Evolutionary conservation across 2,329 filamentous ascomycete species (phyloP).

Genomic region (Cladosporium velox): DNA sequence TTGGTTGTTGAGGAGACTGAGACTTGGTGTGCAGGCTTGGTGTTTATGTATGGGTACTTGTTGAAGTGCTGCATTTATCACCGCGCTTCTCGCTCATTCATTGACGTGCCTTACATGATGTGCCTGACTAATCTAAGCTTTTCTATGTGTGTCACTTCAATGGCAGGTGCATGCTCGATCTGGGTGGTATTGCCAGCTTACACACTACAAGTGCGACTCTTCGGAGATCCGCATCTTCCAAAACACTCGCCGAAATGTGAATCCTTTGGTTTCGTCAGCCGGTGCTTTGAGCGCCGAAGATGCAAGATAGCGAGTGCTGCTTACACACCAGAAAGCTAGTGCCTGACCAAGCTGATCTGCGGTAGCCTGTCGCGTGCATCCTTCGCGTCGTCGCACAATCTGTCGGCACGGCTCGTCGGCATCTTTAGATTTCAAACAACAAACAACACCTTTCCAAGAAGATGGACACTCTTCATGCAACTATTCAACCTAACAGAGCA

Average conservation of each 20-base stretch:
- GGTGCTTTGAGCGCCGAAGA: not conserved
- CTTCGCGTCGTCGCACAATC: not conserved
- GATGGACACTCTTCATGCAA: not conserved
- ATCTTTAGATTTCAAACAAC: not conserved
- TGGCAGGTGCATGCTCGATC: not conserved
- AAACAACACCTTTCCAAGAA: not conserved
- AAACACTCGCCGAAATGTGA: not conserved
- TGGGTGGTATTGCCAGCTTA: not conserved
- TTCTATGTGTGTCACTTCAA: not conserved
- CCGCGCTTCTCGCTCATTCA: not conserved
- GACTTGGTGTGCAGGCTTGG: not conserved
- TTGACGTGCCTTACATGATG: not conserved
- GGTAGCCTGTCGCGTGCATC: not conserved
- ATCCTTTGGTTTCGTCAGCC: not conserved
- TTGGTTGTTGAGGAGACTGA: not conserved
- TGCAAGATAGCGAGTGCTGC: not conserved
- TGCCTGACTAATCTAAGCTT: not conserved
- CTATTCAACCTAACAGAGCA: not conserved
- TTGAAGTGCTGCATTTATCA: not conserved
- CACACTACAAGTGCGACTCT: not conserved
- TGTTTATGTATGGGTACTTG: not conserved
- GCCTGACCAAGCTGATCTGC: not conserved
- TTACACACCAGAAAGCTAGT: not conserved
- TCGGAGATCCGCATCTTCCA: not conserved
- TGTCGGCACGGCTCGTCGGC: not conserved